Percentiles rank a stretch among this genome's conserved stretches.
phyloP scores from a whole-genome alignment of 352 stramenopile species.

The Blastocystis sp. region DNA sequence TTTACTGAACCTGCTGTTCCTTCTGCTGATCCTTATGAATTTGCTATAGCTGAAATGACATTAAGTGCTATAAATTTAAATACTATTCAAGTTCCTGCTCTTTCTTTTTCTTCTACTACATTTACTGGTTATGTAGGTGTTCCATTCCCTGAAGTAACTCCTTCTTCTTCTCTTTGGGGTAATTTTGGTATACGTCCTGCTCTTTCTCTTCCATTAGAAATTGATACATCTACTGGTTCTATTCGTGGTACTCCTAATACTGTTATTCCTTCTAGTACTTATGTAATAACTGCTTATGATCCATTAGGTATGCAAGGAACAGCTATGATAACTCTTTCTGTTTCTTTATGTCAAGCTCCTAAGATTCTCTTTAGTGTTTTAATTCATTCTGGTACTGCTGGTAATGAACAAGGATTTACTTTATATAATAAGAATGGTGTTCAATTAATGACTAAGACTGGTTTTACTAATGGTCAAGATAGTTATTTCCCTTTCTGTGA shows the following conservation, averaged over 20 bases:
- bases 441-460: conserved; percentile 5
- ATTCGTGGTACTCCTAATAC: too few relatives aligned
- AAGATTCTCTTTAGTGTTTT: too few relatives aligned
- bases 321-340: conserved; percentile 1
- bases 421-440: background rate
- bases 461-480: too few relatives aligned
- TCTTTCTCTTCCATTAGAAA: background rate
- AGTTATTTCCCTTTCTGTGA: conserved; percentile 1
- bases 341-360: conserved; percentile 2
- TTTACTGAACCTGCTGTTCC: too few relatives aligned
- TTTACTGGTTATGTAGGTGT: conserved; percentile 1
- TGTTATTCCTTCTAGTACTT: too few relatives aligned
- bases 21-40: too few relatives aligned
- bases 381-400: too few relatives aligned
- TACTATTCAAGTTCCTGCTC: background rate
- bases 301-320: conserved; percentile 1
- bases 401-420: background rate
- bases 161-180: background rate
- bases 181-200: background rate
- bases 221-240: too few relatives aligned
- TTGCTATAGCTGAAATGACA: too few relatives aligned
- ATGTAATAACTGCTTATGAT: conserved; percentile 13
- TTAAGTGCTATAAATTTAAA: background rate
- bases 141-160: background rate
- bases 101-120: background rate